Evolutionary conservation across 2,329 filamentous ascomycete genomes (phyloP), one percentile per base, ranked within the genome.

Genomic region (Colletotrichum liriopes): DNA sequence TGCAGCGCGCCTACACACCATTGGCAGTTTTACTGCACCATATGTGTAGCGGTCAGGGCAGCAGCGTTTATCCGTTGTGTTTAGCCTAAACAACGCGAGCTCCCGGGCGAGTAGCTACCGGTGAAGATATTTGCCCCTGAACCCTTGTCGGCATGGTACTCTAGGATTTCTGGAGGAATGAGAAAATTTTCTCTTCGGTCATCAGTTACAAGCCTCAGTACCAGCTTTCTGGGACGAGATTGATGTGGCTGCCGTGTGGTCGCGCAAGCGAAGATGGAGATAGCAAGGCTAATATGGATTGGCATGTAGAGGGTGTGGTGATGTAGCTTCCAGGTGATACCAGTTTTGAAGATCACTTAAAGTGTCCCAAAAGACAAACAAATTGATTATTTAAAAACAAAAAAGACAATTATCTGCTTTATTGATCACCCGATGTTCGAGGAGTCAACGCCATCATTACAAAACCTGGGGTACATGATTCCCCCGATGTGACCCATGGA

Each of bases 1-100:
- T 43, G 41, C 65, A 52, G 41, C 35, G 12, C 20, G 35, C 23
- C 23, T 26, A 39, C 47, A 29, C 43, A 35, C 23, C 29, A 18
- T 4, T 35, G 18, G n/a, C 26, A 16, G 11, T 14, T n/a, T 26
- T 59, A 23, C 23, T 55, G 16, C 26, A 26, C n/a, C 35, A 41
- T 6, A 32, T 54, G 45, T n/a, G 16, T 47, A 54, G 51, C 65
- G 69, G 45, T 65, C 59, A 72, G 37, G 41, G 41, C 20, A 54
- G 59, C 58, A 39, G 32, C 45, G 45, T 41, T 67, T 72, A 54
- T 60, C 52, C 69, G 65, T 18, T 26, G 59, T 39, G 11, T 72
- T 72, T 61, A 72, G 69, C 59, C 69, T 72, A 61, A 69, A 65
- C 18, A 18, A 45, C 51, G 68, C 43, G 45, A 35, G 23, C 14